Base-by-base conservation (phyloP, 495 filamentous ascomycete genomes). In the Xylaria grammica region DNA sequence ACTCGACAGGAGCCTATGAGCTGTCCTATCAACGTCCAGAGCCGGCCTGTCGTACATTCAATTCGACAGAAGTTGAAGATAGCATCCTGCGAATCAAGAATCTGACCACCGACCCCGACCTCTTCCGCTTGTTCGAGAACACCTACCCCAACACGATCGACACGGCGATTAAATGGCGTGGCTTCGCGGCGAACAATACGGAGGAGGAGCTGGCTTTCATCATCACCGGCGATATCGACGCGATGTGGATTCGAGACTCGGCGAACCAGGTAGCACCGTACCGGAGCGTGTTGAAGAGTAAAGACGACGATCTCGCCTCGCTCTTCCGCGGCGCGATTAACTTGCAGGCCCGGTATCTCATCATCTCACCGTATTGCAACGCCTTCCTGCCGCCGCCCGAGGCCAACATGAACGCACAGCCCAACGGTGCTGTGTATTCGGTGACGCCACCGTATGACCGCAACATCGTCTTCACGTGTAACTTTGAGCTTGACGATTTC, bases 221-320 rank as follows among this genome's bases (percentile, higher is more conserved):
- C 29, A 86, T 89, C 66, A 89, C 86, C 13, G 86, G 86, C 27
- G 85, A 88, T 67, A 87, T 87, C 73, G 83, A 89, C 64, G 86
- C 86, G 26, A 87, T 89, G 85, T 88, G 86, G 86, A 77, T 89
- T 68, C 81, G 86, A 17, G 87, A 88, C 66, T 88, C 85, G 36
- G 81, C 85, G 17, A 85, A 85, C 61, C 86, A 89, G 69, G 79
- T 89, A 62, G 82, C 85, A 59, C 86, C 85, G 34, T 89, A 89
- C 66, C 78, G 82, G 22, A 79, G 81, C 0, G 70, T 90, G 5
- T 70, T 89, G 22, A 81, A 85, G 61, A 84, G 78, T 10, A 65
- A 69, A n/a, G 74, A 79, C 6, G 68, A 75, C 13, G 73, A 87
- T 59, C 75, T 89, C 22, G 86, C 86, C 24, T 84, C 84, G 15